Base-by-base conservation (phyloP, 2,329 filamentous ascomycete genomes). In the Trichophyton equinum region DNA sequence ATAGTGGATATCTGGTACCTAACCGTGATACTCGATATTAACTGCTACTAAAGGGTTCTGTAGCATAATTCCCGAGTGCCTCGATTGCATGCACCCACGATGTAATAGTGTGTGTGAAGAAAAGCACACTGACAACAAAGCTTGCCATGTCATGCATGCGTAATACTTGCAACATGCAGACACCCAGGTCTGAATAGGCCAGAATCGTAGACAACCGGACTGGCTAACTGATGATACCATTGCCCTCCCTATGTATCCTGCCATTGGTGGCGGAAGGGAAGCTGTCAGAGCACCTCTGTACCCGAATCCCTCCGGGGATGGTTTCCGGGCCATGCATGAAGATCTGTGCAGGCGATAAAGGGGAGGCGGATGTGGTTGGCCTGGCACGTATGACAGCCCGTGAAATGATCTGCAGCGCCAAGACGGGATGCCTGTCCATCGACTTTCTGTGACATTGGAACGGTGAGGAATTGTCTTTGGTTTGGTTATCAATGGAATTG, bases 111-210 rank as follows among this genome's bases (percentile, higher is more conserved):
- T 13, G 46, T 13, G 25, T 51, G 15, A 51, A 51, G 11, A 15
- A 15, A 15, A 27, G 13, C 4, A 15, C 27, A 55, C 51, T 36
- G 27, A 11, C 5, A 27, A 55, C 27, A 36, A 9, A 15, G n/a
- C 30, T 25, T 47, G 18, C 44, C 22, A 30, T 55, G 27, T 55
- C 51, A 36, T 55, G 51, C 27, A 20, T 33, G 51, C 38, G 13
- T 36, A n/a, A 53, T 53, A 55, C 33, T n/a, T 55, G 51, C 51
- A 55, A 55, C 51, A 36, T 36, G 27, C 27, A 55, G 51, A 55
- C n/a, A 55, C 30, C 27, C 51, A 36, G 15, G 46, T 22, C 25
- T 9, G 4, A n/a, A 27, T 27, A 51, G 20, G 13, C 5, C 13
- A 36, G 20, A 18, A 38, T 38, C 8, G 33, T 13, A 55, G 20